Conservation (phyloP, 176 grass and related monocot genomes). For the Zea mays region DNA sequence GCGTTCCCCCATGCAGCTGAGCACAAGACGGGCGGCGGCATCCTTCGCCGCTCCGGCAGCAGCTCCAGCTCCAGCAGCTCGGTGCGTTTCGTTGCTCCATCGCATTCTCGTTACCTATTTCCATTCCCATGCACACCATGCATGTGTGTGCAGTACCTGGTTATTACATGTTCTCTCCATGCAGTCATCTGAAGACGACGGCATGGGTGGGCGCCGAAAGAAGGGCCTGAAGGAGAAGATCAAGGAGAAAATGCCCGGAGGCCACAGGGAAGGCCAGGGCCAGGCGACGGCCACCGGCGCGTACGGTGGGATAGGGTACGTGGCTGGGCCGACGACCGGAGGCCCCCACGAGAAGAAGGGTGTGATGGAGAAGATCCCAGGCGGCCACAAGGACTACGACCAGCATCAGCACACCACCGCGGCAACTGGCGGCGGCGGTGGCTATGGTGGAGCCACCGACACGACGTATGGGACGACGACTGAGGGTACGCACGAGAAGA, state of each 20-base stretch:
- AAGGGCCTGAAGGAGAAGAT: constrained; percentile 78
- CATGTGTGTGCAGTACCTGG: too few species aligned
- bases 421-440: constrained; percentile 17
- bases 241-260: constrained; percentile 59
- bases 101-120: too few species aligned
- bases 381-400: constrained; percentile 29
- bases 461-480: constrained; percentile 1
- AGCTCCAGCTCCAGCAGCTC: constrained; percentile 54
- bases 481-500: constrained; percentile 49
- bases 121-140: too few species aligned
- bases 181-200: constrained; percentile 66
- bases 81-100: constrained; percentile 21
- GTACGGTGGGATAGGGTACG: too few species aligned
- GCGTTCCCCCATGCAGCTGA: constrained; percentile 25
- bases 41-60: constrained; percentile 50
- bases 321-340: neutral
- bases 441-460: constrained; percentile 7
- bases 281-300: too few species aligned
- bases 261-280: neutral
- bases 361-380: constrained; percentile 60
- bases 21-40: constrained; percentile 35
- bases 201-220: constrained; percentile 63
- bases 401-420: constrained; percentile 10
- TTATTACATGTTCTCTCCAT: too few species aligned
- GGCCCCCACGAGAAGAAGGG: constrained; percentile 59